Evolutionary conservation across 2,329 filamentous ascomycete species (phyloP), one percentile per base, ranked within the genome.

Genomic region (Harringtonia aguacate): DNA sequence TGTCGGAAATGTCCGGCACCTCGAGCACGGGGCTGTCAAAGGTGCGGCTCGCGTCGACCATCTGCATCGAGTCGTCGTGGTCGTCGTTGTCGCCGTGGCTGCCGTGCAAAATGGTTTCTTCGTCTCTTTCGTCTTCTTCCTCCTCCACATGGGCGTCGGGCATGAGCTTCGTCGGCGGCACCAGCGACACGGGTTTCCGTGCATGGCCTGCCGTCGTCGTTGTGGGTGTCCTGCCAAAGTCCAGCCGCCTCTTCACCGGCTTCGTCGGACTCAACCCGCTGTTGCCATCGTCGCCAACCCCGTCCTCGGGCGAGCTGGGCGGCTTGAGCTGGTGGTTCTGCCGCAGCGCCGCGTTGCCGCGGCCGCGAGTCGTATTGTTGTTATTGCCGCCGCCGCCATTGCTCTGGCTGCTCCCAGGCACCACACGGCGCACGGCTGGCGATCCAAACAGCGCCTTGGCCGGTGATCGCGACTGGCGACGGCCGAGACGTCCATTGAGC

Each of bases 381-480:
- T 15, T n/a, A 5, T 10, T 30, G 21, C n/a, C 7, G n/a, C 21
- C 21, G 20, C 24, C n/a, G 21, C n/a, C 29, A 3, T 6, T 12
- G 15, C 14, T 45, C 73, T 45, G 29, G 34, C 22, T 27, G 36
- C 38, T 37, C 18, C 20, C 21, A 9, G 42, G 35, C 9, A n/a
- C n/a, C n/a, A 39, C 38, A 13, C 38, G 39, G 40, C 52, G 71
- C 48, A 77, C 71, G 22, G 81, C 78, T 1, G 81, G 81, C 3
- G 73, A 77, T 13, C 68, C 64, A 22, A 78, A 67, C 29, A 70
- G 64, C 4, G 80, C 81, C 60, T 83, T 84, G 44, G 74, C 68
- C 1, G 82, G 82, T 3, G 81, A 84, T 46, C 66, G 61, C 37
- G 65, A 65, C 41, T 65, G 67, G 34, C 70, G 68, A 10, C 71